A percentile compares a stretch with the other conserved stretches of the same genome.
These are phyloP conservation scores for Omphalea diandra DNA, from an alignment of 441 rosid species.

Conservation along the genomic window DNA sequence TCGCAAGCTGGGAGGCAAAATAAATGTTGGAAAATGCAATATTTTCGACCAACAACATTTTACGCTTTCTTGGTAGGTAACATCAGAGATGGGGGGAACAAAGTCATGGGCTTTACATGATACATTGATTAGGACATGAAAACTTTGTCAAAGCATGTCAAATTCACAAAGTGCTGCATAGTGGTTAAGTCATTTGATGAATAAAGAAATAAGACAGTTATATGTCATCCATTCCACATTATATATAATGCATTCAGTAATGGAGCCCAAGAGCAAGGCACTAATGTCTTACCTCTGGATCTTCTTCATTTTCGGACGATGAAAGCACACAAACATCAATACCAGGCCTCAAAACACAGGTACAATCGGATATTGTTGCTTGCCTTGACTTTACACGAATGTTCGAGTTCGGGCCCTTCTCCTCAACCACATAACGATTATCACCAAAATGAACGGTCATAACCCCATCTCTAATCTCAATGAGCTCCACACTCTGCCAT, in stretches of 20 bases:
- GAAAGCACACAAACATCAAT: constrained; percentile 72
- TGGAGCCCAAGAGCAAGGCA: background rate
- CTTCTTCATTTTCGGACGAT: constrained; percentile 21
- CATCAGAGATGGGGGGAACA: no score
- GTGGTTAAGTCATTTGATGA: background rate
- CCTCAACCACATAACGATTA: constrained; percentile 27
- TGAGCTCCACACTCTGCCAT: constrained; percentile 61
- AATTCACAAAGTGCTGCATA: background rate
- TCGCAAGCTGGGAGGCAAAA: background rate
- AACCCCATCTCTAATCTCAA: constrained; percentile 54
- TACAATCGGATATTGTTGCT: constrained; percentile 65
- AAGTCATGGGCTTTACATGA: background rate
- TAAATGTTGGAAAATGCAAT: background rate
- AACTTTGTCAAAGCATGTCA: background rate
- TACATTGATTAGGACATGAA: background rate
- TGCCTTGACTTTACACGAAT: constrained; percentile 74
- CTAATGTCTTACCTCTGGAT: constrained; percentile 29
- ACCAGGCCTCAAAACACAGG: constrained; percentile 71
- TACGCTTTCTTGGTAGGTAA: no score
- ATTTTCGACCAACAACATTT: no score
- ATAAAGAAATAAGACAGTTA: background rate
- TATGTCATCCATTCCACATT: background rate
- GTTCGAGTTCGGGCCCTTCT: constrained; percentile 49
- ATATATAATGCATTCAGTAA: background rate
- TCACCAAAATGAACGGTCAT: constrained; percentile 47